Conservation (phyloP, 345 rosid species). For the Dipteronia sinensis region DNA sequence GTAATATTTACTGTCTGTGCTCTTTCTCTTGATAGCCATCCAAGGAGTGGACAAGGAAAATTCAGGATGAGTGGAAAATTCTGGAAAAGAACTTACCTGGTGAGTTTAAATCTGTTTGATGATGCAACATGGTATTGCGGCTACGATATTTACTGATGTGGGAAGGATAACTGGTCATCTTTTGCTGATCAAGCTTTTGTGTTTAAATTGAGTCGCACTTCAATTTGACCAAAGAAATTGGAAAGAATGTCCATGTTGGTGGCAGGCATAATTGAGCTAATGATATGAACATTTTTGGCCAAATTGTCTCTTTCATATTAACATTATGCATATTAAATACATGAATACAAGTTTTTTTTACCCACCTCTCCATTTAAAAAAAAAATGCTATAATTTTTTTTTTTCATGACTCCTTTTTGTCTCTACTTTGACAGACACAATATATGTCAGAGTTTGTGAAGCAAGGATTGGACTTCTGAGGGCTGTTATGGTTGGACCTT, state of each 20-base stretch:
- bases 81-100: slow-evolving; percentile 58
- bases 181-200: background rate
- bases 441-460: slow-evolving; percentile 59
- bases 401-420: slow-evolving; percentile 1
- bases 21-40: slow-evolving; percentile 30
- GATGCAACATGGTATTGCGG: background rate
- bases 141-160: background rate
- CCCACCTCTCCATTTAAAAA: background rate
- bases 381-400: background rate
- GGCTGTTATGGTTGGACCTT: slow-evolving; percentile 57
- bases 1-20: background rate
- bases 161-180: background rate
- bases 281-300: background rate
- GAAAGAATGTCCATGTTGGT: background rate
- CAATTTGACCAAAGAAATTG: background rate
- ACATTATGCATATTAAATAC: slow-evolving; percentile 2
- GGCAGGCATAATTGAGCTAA: background rate
- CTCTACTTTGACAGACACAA: slow-evolving; percentile 37
- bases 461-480: slow-evolving; percentile 58
- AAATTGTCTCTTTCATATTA: background rate
- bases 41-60: slow-evolving; percentile 51
- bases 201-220: background rate
- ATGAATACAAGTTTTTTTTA: background rate
- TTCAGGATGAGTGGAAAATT: slow-evolving; percentile 58
- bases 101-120: slow-evolving; percentile 20